Evolutionary conservation across 2,329 filamentous ascomycete species (phyloP).

Genomic region (Aureobasidium pullulans): DNA sequence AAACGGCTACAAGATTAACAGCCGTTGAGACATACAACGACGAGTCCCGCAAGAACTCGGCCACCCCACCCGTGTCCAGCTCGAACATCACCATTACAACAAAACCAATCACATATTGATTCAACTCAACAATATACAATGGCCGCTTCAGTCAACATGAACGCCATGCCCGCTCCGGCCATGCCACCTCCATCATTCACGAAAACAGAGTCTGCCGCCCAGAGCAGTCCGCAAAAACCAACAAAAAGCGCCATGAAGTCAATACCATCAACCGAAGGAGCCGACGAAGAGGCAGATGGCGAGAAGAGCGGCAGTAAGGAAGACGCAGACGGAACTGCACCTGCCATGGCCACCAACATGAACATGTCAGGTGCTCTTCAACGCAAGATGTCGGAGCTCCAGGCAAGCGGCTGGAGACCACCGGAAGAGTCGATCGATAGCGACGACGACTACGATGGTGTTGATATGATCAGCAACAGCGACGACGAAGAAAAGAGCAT

Average conservation of each 20-base stretch:
- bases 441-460: slow-evolving; percentile 23
- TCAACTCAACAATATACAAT: slow-evolving; percentile 8
- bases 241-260: slow-evolving; percentile 2
- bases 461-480: slow-evolving; percentile 26
- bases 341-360: slow-evolving; percentile 4
- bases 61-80: neutral
- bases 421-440: slow-evolving; percentile 18
- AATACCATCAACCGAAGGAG: neutral
- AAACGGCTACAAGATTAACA: slow-evolving; percentile 2
- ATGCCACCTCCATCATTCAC: slow-evolving; percentile 3
- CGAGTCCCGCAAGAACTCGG: neutral
- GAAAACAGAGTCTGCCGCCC: slow-evolving; percentile 15
- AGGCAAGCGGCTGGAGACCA: slow-evolving; percentile 19
- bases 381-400: slow-evolving; percentile 18
- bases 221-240: neutral
- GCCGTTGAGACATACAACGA: slow-evolving; percentile 11
- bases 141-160: slow-evolving; percentile 6
- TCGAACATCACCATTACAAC: neutral
- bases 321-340: slow-evolving; percentile 14
- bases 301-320: slow-evolving; percentile 4
- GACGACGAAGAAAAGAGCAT: slow-evolving; percentile 21
- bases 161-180: neutral
- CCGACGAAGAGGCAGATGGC: slow-evolving; percentile 13
- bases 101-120: neutral
- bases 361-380: slow-evolving; percentile 19